Evolutionary conservation across 1,284 basidiomycete species (phyloP), one percentile per base, ranked within the genome.

Genomic region (Mycosarcoma maydis): DNA sequence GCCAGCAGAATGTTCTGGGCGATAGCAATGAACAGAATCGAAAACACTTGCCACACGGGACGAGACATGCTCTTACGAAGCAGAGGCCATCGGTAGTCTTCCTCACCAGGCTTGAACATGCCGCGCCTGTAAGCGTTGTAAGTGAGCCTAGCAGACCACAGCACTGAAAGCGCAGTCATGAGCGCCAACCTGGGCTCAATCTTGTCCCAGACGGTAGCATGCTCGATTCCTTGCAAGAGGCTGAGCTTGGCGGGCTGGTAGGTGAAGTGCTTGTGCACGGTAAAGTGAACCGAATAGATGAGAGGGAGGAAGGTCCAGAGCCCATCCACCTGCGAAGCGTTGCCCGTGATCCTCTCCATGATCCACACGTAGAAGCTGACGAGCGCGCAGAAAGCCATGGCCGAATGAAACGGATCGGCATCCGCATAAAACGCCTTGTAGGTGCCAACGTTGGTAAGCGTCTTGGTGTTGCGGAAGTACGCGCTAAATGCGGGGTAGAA

Each of bases 81-180:
- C 43, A 92, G 83, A 3, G 86, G 87, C 90, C 94, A 97, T 26
- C 94, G 90, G 79, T 98, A 97, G 82, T 97, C 94, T 81, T 94
- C 92, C 30, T 92, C 91, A 3, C 85, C 83, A 56, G 77, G 73
- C 50, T 85, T 87, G 82, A 94, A 94, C 27, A 97, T 85, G 6
- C 92, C 94, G 50, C 94, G 86, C 23, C 92, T 86, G 82, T 88
- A 88, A 0, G 93, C 90, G 80, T 97, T 93, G 77, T 90, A 92
- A 6, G 87, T 88, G 43, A 97, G 84, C 40, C 93, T 88, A 14
- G 66, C 50, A 1, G 72, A 73, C 82, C 82, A 83, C 13, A 79
- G 47, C 23, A 80, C 34, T 48, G 82, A 78, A 10, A 83, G 67
- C 2, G 54, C 53, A n/a, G 82, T 73, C 57, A 83, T 79, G 57